phyloP scores from a whole-genome alignment of 345 rosid genomes.

The Sisymbrium irio region DNA sequence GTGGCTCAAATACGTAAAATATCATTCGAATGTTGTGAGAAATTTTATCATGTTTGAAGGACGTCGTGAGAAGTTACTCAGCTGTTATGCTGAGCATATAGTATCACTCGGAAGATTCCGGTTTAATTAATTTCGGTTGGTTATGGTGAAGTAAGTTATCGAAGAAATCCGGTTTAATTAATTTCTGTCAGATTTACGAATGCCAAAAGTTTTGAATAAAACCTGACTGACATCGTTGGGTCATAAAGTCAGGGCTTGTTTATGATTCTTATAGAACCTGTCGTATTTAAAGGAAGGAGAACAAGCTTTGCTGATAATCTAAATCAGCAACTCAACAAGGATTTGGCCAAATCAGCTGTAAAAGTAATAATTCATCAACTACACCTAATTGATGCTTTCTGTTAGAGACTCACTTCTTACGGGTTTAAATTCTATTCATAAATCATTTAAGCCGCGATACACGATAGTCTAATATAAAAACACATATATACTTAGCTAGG shows the following conservation, averaged over 20 bases:
- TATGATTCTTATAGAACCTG: not conserved
- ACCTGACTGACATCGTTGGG: not conserved
- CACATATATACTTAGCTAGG: not conserved
- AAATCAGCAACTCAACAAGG: not conserved
- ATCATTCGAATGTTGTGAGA: too few species aligned
- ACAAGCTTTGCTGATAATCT: not conserved
- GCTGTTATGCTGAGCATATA: not conserved
- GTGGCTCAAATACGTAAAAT: too few species aligned
- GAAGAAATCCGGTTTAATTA: not conserved
- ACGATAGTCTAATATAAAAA: not conserved
- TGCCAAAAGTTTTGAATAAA: not conserved
- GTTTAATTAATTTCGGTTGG: not conserved
- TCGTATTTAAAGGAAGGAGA: not conserved
- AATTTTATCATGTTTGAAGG: too few species aligned
- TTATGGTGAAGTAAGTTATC: not conserved
- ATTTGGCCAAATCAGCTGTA: not conserved
- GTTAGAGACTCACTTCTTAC: not conserved
- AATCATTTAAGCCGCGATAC: conserved; percentile 4
- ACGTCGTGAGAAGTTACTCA: not conserved
- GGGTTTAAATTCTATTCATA: not conserved
- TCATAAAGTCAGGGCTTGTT: not conserved
- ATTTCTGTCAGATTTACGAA: not conserved
- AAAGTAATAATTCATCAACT: not conserved
- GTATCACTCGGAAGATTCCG: not conserved
- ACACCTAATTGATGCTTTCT: not conserved